Base-by-base conservation (phyloP, 78 protist genomes). In the Reticulomyxa filosa region DNA sequence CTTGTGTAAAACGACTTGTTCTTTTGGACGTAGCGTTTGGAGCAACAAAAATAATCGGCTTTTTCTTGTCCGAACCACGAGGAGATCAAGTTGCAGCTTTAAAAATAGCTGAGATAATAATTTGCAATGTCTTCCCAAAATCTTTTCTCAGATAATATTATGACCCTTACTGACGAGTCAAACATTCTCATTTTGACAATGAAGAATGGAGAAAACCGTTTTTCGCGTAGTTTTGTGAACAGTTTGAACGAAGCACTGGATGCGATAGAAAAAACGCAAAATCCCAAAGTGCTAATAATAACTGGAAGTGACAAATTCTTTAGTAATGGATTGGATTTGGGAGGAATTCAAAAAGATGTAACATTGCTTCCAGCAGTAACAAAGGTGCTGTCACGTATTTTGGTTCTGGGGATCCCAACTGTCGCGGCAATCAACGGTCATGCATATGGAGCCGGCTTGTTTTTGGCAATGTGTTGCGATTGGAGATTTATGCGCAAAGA, bases 381-480 rank as follows among this genome's bases (percentile, higher is more conserved):
- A 55, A 55, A 10, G 32, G 34, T 55, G 11, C 11, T 55, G 26
- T 29, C 59, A 8, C 59, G 59, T 8, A 22, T 55, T 22, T 33
- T 55, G 34, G 59, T 11, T 55, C 59, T 55, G 13, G 59, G 59
- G 30, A 8, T 55, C 59, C 59, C 59, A 10, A 55, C 59, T 20
- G 30, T 55, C 59, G 59, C 59, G 30, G 59, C 59, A 8, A 55
- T 55, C 10, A 55, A 55, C 10, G 59, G 59, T 22, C 11, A 55
- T 11, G 8, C 32, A 32, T 8, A 32, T 10, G 59, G 59, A 10
- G 59, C 59, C 8, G 59, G 59, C 11, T 55, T 55, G 10, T 55
- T 55, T 33, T 33, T 55, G 10, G 59, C 59, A 10, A 29, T 55
- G 13, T 55, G 59, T 33, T 55, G 59, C 59, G 59, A 55, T 11